Percentiles rank a stretch among this genome's conserved stretches.
Evolutionary conservation across 768 basidiomycete genomes (phyloP).

Genomic region (Termitomyces sp.): DNA sequence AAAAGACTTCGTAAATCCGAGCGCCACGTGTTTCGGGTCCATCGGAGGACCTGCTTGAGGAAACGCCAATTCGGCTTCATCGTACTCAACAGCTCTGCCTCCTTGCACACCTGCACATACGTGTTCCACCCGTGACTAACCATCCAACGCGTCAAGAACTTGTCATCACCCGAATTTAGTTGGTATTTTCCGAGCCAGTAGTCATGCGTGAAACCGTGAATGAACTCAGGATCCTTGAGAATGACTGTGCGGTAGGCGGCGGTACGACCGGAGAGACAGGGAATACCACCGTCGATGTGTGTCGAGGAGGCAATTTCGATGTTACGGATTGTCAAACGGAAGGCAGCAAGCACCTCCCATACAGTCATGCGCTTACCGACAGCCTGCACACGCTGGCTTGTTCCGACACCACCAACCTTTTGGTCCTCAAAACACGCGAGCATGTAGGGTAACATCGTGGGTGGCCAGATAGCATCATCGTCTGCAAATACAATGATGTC

Average conservation of each 20-base stretch:
- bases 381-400: slow-evolving; percentile 83
- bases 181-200: slow-evolving; percentile 94
- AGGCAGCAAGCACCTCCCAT: slow-evolving; percentile 93
- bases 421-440: slow-evolving; percentile 95
- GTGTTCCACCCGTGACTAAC: slow-evolving; percentile 93
- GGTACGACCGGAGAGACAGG: slow-evolving; percentile 89
- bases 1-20: slow-evolving; percentile 86
- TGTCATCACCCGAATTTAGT: slow-evolving; percentile 91
- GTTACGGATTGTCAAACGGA: slow-evolving; percentile 88
- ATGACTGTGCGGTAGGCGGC: slow-evolving; percentile 93
- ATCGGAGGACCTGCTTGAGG: slow-evolving; percentile 87
- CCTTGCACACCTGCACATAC: slow-evolving; percentile 84
- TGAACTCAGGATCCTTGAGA: slow-evolving; percentile 89
- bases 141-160: slow-evolving; percentile 96
- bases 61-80: slow-evolving; percentile 98
- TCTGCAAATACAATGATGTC: slow-evolving; percentile 95
- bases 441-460: slow-evolving; percentile 82
- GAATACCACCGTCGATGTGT: slow-evolving; percentile 89
- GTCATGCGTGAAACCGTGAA: slow-evolving; percentile 91
- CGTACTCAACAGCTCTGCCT: slow-evolving; percentile 81
- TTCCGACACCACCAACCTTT: slow-evolving; percentile 88
- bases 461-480: slow-evolving; percentile 95
- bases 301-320: slow-evolving; percentile 88
- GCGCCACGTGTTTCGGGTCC: slow-evolving; percentile 94
- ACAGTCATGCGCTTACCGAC: slow-evolving; percentile 78